These are phyloP conservation scores for Ochromonas danica DNA, from an alignment of 108 stramenopile genomes.

Conservation along the genomic window DNA sequence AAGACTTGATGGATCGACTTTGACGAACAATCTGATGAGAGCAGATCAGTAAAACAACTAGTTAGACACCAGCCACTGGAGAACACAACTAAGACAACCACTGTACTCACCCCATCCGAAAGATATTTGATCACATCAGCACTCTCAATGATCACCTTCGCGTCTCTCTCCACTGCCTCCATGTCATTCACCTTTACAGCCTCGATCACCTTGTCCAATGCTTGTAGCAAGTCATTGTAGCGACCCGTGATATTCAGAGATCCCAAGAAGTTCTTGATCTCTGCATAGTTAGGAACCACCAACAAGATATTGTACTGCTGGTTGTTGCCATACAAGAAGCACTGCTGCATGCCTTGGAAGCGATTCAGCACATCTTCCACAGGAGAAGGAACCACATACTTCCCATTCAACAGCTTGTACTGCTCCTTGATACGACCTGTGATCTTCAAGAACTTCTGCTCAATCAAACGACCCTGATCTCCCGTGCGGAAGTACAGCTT, in stretches of 20 bases:
- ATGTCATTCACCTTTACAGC: no score
- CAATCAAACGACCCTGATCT: slow-evolving; percentile 69
- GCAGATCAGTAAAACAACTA: neutral
- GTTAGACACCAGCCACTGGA: neutral
- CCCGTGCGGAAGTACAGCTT: slow-evolving; percentile 84
- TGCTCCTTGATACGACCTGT: slow-evolving; percentile 66
- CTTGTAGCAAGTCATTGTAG: no score
- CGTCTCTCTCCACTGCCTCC: no score
- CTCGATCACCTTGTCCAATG: no score
- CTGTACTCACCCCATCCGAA: no score
- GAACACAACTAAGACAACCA: neutral
- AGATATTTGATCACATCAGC: no score
- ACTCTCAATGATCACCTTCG: no score
- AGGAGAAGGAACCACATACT: slow-evolving; percentile 84
- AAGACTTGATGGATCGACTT: neutral
- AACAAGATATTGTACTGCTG: slow-evolving; percentile 79
- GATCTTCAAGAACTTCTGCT: slow-evolving; percentile 57
- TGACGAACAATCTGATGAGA: neutral
- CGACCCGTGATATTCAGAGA: no score
- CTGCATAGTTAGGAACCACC: slow-evolving; percentile 78
- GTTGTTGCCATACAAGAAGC: slow-evolving; percentile 81
- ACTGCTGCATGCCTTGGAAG: slow-evolving; percentile 80
- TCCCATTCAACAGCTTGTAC: slow-evolving; percentile 96
- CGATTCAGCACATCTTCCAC: slow-evolving; percentile 83
- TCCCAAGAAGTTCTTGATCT: no score